Conservation (phyloP, 768 basidiomycete species). For the Plicaturopsis crispa region DNA sequence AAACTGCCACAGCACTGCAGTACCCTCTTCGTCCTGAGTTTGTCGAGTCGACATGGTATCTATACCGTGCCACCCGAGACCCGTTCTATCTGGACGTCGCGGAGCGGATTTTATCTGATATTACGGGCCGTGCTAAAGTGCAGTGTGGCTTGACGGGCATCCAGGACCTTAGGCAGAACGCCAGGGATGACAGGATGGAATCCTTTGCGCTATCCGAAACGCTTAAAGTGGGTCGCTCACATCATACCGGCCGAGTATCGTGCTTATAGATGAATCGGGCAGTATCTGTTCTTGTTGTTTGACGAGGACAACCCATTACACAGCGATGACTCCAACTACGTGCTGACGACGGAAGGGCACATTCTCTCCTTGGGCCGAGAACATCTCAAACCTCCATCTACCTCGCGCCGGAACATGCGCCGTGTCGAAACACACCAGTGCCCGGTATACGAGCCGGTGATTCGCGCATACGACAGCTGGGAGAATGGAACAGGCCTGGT, state of each 20-base stretch:
- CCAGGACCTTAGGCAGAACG: conserved; percentile 67
- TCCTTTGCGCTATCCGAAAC: conserved; percentile 93
- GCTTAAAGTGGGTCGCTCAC: conserved; percentile 53
- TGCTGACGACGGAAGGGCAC: conserved; percentile 96
- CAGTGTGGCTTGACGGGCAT: conserved; percentile 84
- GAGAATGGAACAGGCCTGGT: conserved; percentile 39
- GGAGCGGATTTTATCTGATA: conserved; percentile 73
- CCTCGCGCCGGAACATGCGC: conserved; percentile 52
- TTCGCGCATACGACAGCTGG: conserved; percentile 22
- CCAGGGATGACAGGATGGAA: conserved; percentile 93
- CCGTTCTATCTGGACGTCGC: conserved; percentile 90
- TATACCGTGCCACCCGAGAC: conserved; percentile 89
- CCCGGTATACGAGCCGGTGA: conserved; percentile 52
- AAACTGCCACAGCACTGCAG: conserved; percentile 64
- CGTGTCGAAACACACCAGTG: conserved; percentile 66
- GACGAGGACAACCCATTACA: conserved; percentile 77
- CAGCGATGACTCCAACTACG: conserved; percentile 73
- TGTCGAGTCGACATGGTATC: conserved; percentile 93
- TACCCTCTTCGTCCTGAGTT: conserved; percentile 83
- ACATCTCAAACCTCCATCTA: conserved; percentile 49
- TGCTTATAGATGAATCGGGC: neutral
- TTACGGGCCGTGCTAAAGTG: conserved; percentile 69
- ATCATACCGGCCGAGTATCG: neutral
- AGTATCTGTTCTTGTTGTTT: conserved; percentile 93
- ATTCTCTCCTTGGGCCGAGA: conserved; percentile 57